Conservation (phyloP, 2,329 filamentous ascomycete genomes). For the Pseudocercospora vitis region DNA sequence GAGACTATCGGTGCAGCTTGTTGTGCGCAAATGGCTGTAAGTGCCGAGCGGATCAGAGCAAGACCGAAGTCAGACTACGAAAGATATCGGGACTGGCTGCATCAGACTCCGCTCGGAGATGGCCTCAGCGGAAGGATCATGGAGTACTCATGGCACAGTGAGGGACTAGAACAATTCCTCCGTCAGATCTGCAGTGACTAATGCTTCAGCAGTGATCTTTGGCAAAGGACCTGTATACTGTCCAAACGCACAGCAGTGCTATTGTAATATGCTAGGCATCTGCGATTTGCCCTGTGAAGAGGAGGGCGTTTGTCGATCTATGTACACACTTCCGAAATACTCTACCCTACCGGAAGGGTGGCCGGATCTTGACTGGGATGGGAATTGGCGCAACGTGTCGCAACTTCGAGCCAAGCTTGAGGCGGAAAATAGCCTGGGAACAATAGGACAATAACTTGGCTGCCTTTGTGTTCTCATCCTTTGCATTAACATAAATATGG, state of each 20-base stretch:
- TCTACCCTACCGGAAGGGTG: slow-evolving; percentile 15
- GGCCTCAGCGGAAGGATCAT: slow-evolving; percentile 55
- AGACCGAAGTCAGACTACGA: slow-evolving; percentile 52
- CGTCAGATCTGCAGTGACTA: too few relatives aligned
- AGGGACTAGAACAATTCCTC: slow-evolving; percentile 21
- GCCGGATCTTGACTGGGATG: slow-evolving; percentile 17
- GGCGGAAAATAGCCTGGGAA: too few relatives aligned
- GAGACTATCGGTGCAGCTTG: slow-evolving; percentile 52
- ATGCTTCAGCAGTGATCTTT: slow-evolving; percentile 14
- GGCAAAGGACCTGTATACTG: slow-evolving; percentile 12
- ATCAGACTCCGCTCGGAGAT: slow-evolving; percentile 49
- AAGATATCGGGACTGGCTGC: slow-evolving; percentile 51
- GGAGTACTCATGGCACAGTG: slow-evolving; percentile 61
- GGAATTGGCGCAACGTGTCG: slow-evolving; percentile 12
- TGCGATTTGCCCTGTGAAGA: slow-evolving; percentile 12
- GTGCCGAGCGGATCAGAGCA: slow-evolving; percentile 48
- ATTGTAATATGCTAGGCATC: slow-evolving; percentile 13
- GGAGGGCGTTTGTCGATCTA: slow-evolving; percentile 5
- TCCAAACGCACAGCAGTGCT: slow-evolving; percentile 12
- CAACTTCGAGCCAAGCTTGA: slow-evolving; percentile 12
- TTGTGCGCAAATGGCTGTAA: slow-evolving; percentile 58
- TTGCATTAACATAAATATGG: too few relatives aligned
- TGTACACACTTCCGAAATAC: slow-evolving; percentile 10
- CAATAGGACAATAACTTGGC: too few relatives aligned
- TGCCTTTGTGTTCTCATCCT: too few relatives aligned